A percentile compares a stretch with the other conserved stretches of the same genome.
These are phyloP conservation scores for Zymoseptoria crescenta DNA, from an alignment of 2,329 filamentous ascomycete genomes.

Conservation along the genomic window DNA sequence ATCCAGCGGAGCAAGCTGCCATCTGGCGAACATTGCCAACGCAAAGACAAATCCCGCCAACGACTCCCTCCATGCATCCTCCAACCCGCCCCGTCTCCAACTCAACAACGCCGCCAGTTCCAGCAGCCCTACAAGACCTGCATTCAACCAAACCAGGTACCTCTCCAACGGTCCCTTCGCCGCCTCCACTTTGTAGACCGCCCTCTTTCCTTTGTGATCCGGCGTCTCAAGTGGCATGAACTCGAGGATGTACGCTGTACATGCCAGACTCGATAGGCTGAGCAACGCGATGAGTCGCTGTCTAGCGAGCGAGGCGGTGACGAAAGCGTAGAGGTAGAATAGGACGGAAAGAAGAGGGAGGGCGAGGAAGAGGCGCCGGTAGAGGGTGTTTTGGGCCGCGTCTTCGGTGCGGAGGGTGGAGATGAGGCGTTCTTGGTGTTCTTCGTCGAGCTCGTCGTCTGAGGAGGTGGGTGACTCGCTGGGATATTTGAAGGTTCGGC, in stretches of 20 bases:
- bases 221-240: slow-evolving; percentile 40
- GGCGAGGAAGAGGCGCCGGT: slow-evolving; percentile 44
- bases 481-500: slow-evolving; percentile 71
- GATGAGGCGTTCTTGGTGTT: slow-evolving; percentile 62
- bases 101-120: slow-evolving; percentile 39
- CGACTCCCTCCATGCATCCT: slow-evolving; percentile 31
- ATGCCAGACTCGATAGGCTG: slow-evolving; percentile 54
- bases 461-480: slow-evolving; percentile 47
- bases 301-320: slow-evolving; percentile 31
- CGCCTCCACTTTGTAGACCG: slow-evolving; percentile 22
- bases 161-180: slow-evolving; percentile 44
- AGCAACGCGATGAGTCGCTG: slow-evolving; percentile 46
- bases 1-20: slow-evolving; percentile 61
- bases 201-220: slow-evolving; percentile 32
- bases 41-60: slow-evolving; percentile 49
- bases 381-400: slow-evolving; percentile 26
- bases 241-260: slow-evolving; percentile 53
- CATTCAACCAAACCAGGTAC: slow-evolving; percentile 55
- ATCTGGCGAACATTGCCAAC: slow-evolving; percentile 54
- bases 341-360: slow-evolving; percentile 52
- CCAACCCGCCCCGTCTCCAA: slow-evolving; percentile 24
- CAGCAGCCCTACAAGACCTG: slow-evolving; percentile 48
- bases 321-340: slow-evolving; percentile 47
- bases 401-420: slow-evolving; percentile 48
- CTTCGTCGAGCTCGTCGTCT: slow-evolving; percentile 57